Evolutionary conservation across 139 green algal species (phyloP).

Genomic region (Chlorella vulgaris): DNA sequence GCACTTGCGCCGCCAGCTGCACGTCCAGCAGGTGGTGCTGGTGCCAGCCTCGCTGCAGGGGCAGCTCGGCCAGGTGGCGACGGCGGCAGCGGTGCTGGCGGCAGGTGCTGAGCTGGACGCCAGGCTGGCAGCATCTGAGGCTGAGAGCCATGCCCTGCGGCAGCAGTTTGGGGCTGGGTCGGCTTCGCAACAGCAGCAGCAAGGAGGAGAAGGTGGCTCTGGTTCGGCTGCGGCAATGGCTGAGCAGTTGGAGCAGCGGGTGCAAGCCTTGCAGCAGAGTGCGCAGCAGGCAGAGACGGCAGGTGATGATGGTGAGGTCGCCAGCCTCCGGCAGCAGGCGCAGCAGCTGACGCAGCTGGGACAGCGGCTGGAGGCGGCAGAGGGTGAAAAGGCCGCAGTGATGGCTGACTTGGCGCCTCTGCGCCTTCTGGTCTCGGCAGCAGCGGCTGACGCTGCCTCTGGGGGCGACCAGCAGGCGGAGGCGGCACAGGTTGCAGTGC

Average conservation of each 20-base stretch:
- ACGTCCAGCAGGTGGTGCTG: neutral
- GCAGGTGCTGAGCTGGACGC: conserved; percentile 9
- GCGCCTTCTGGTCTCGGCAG: conserved; percentile 8
- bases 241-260: neutral
- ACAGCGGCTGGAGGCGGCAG: neutral
- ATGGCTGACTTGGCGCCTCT: conserved; percentile 7
- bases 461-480: neutral
- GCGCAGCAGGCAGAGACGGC: neutral
- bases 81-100: neutral
- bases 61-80: neutral
- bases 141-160: neutral
- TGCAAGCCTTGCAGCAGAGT: neutral
- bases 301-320: neutral
- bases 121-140: neutral
- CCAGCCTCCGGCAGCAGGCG: conserved; percentile 2
- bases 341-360: conserved; percentile 23
- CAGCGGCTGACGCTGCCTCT: neutral
- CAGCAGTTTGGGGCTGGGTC: neutral
- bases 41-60: conserved; percentile 11
- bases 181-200: neutral
- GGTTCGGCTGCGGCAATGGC: neutral
- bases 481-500: neutral
- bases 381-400: conserved; percentile 4
- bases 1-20: neutral
- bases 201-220: neutral